Conservation (phyloP, 2,329 filamentous ascomycete genomes). For the Podosphaera xanthii region DNA sequence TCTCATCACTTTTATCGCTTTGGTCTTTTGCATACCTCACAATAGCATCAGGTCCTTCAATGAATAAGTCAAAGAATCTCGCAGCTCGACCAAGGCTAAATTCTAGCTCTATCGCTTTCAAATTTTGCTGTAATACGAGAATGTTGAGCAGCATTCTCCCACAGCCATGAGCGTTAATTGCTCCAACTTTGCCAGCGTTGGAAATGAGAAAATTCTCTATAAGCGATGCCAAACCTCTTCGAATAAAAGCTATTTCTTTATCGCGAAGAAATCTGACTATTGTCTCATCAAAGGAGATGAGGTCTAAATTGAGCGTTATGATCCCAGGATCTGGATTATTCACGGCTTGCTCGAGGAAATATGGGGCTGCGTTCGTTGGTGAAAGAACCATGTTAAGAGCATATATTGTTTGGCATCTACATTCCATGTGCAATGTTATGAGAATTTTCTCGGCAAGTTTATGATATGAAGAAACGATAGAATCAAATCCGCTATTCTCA, state of each 20-base stretch:
- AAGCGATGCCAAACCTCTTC: constrained; percentile 50
- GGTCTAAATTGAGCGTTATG: constrained; percentile 58
- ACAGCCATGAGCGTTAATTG: constrained; percentile 68
- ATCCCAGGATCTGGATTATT: constrained; percentile 60
- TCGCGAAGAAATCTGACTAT: constrained; percentile 48
- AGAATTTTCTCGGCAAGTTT: constrained; percentile 59
- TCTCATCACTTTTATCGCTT: constrained; percentile 6
- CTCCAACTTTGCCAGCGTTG: constrained; percentile 45
- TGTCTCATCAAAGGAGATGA: constrained; percentile 75
- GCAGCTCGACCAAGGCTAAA: constrained; percentile 40
- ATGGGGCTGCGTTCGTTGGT: constrained; percentile 31
- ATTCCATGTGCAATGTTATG: constrained; percentile 69
- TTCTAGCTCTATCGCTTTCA: constrained; percentile 69
- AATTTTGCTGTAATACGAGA: constrained; percentile 81
- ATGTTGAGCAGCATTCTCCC: constrained; percentile 86
- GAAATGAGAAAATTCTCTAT: constrained; percentile 60
- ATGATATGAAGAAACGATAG: constrained; percentile 61
- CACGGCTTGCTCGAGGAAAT: constrained; percentile 47
- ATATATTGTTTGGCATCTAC: constrained; percentile 65
- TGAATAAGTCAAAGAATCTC: constrained; percentile 48
- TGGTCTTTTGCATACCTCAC: constrained; percentile 34
- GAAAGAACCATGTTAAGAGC: constrained; percentile 45
- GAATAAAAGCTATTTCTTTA: constrained; percentile 52
- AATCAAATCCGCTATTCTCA: constrained; percentile 50
- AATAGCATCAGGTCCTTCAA: constrained; percentile 39